Conservation (phyloP, 306 rosid species). For the Prunus kanzakura region DNA sequence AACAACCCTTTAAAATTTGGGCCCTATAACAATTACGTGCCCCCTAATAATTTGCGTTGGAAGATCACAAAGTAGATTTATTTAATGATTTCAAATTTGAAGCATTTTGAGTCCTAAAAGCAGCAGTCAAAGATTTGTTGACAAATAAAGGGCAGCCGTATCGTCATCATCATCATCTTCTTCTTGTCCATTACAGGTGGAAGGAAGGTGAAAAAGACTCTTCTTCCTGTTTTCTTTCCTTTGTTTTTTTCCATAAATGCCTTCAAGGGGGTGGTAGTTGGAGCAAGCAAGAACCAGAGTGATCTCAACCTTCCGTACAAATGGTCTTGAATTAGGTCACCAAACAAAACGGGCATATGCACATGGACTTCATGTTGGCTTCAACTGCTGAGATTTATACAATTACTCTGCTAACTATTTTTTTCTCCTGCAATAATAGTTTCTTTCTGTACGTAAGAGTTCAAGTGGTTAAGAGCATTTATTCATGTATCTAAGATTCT, state of each 20-base stretch:
- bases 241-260: not conserved
- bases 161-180: not conserved
- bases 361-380: conserved; percentile 27
- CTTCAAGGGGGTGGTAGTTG: conserved; percentile 7
- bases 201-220: too few relatives aligned
- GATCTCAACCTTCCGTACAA: not conserved
- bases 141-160: conserved; percentile 9
- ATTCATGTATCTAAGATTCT: too few relatives aligned
- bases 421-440: too few relatives aligned
- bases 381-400: conserved; percentile 17
- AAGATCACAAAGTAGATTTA: not conserved
- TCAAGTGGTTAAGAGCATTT: too few relatives aligned
- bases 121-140: conserved; percentile 38
- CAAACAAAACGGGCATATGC: conserved; percentile 5
- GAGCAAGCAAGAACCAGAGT: not conserved
- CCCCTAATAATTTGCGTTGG: not conserved
- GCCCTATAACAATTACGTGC: not conserved
- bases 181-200: not conserved
- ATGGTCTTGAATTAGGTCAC: conserved; percentile 4
- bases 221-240: not conserved
- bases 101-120: conserved; percentile 20
- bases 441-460: too few relatives aligned
- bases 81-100: not conserved
- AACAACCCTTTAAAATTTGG: not conserved
- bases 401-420: not conserved